Evolutionary conservation across 2,329 filamentous ascomycete genomes (phyloP).

Genomic region (Ophidiomyces ophidiicola): DNA sequence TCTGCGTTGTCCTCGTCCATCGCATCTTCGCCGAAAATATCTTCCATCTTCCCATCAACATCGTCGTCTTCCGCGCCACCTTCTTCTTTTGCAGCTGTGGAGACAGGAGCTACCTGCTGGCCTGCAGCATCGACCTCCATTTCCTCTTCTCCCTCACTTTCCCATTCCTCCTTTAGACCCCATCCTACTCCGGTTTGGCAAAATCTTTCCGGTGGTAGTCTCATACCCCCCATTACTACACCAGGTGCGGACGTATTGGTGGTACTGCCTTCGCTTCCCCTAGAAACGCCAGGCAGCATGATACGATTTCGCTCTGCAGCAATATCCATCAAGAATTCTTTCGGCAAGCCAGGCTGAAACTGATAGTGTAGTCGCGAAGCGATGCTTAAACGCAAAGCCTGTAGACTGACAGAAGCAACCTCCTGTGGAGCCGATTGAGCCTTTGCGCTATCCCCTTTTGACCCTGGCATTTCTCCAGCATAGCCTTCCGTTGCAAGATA

Average conservation of each 20-base stretch:
- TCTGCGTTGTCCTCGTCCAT: constrained; percentile 28
- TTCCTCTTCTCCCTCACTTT: constrained; percentile 19
- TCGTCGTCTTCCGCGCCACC: constrained; percentile 31
- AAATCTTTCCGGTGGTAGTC: constrained; percentile 51
- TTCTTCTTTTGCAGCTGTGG: constrained; percentile 19
- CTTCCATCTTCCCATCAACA: constrained; percentile 38
- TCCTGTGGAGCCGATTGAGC: constrained; percentile 30
- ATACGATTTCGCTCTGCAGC: constrained; percentile 45
- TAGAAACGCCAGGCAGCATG: constrained; percentile 42
- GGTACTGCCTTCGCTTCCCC: constrained; percentile 27
- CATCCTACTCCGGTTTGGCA: constrained; percentile 46
- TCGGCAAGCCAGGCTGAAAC: constrained; percentile 47
- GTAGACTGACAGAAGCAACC: constrained; percentile 42
- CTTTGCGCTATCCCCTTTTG: constrained; percentile 22
- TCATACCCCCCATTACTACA: constrained; percentile 40
- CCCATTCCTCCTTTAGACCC: constrained; percentile 42
- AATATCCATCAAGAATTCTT: constrained; percentile 50
- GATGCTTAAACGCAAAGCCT: constrained; percentile 49
- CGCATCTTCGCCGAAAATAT: constrained; percentile 35
- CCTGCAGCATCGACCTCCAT: constrained; percentile 15
- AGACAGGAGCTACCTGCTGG: constrained; percentile 14
- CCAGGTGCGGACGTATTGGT: constrained; percentile 20
- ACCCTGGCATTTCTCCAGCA: constrained; percentile 27
- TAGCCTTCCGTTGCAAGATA: constrained; percentile 42
- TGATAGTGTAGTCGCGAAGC: constrained; percentile 48